Base-by-base conservation (phyloP, 768 basidiomycete species). In the Amanita subjunquillea region DNA sequence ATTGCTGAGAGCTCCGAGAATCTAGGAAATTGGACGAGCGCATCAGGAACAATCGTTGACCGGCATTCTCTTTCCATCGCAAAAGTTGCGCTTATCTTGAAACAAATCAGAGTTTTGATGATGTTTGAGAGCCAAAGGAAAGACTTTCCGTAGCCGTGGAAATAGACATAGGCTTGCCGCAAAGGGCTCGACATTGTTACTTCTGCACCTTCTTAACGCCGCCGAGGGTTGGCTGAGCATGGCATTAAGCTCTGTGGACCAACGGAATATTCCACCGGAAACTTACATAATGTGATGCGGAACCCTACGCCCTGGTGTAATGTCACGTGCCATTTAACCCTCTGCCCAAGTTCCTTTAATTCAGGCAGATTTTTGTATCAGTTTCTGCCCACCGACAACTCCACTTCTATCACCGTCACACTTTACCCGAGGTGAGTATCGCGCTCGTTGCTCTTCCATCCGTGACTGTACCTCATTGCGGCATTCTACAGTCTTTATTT, bases 321-420 rank as follows among this genome's bases (percentile, higher is more conserved):
- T 60, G 39, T 68, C 71, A 73, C 71, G 69, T 74, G 72, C 29
- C 29, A 6, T 22, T 36, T 63, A 82, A 82, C 82, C 82, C 82
- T 84, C 72, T 83, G 81, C 82, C 82, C 82, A 77, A 71, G 64
- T 68, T 69, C 71, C 74, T 76, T 77, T 75, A 82, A 81, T 83
- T 81, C 78, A 74, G 75, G 72, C 72, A 71, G 68, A 57, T 60
- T 59, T 68, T 69, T 70, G 72, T 73, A 73, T 69, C 74, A 55
- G 67, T 70, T 70, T 70, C 62, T 58, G 63, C 67, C 70, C 74
- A 69, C 72, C 69, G 75, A 73, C 71, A 72, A 64, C 62, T 61
- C 67, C 60, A 66, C 71, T 70, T 67, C 67, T 64, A 68, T 62
- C 64, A 64, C 69, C 67, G 64, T 62, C 66, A 65, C 67, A 62